Percentiles rank a stretch among this genome's conserved stretches.
These are phyloP conservation scores for Agrocybe pediades DNA, from an alignment of 768 basidiomycete genomes.

Conservation along the genomic window DNA sequence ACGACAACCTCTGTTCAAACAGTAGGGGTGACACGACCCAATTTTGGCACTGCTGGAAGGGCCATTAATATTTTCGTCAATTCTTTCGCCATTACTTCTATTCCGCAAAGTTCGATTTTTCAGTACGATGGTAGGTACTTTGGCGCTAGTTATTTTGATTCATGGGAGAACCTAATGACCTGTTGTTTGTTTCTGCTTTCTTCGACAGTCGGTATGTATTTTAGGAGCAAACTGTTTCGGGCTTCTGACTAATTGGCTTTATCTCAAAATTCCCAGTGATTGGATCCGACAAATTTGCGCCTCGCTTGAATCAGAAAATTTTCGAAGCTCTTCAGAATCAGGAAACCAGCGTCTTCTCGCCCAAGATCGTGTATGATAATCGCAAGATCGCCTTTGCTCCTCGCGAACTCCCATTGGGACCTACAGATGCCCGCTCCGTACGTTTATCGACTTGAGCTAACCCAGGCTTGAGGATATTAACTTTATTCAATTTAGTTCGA, in stretches of 20 bases:
- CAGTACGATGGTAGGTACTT: constrained; percentile 74
- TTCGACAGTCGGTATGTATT: constrained; percentile 41
- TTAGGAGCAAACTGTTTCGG: neutral
- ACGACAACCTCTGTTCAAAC: constrained; percentile 25
- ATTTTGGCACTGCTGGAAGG: constrained; percentile 32
- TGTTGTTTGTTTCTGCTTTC: neutral
- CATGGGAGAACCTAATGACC: neutral
- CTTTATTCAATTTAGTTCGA: constrained; percentile 48
- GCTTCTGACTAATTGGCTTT: neutral
- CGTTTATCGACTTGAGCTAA: neutral
- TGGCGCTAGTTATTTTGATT: neutral
- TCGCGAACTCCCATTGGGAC: constrained; percentile 57
- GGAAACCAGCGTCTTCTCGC: constrained; percentile 68
- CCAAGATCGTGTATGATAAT: constrained; percentile 75
- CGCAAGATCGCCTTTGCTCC: constrained; percentile 72
- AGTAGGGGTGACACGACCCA: constrained; percentile 34
- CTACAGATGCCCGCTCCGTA: constrained; percentile 51
- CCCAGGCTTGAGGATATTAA: neutral
- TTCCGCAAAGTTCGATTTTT: constrained; percentile 59
- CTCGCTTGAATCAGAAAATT: constrained; percentile 66
- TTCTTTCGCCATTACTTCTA: constrained; percentile 54
- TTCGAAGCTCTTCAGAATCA: constrained; percentile 62
- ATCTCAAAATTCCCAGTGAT: constrained; percentile 49
- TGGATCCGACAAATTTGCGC: constrained; percentile 66
- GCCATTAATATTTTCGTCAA: constrained; percentile 41